A percentile compares a stretch with the other conserved stretches of the same genome.
These are phyloP conservation scores for Paradendryphiella salina DNA, from an alignment of 2,329 filamentous ascomycete genomes.

Conservation along the genomic window DNA sequence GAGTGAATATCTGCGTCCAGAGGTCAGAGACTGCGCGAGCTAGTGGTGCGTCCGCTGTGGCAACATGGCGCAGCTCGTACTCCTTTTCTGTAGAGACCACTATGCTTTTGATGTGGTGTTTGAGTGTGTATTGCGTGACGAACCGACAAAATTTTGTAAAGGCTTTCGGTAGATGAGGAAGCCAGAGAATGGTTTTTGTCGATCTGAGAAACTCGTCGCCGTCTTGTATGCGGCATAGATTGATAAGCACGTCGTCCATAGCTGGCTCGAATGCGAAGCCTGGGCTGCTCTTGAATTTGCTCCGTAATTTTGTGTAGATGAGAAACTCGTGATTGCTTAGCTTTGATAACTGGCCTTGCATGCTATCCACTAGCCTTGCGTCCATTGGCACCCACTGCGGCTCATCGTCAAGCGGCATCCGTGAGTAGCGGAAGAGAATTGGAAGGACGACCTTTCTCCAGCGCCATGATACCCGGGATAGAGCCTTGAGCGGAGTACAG, in stretches of 20 bases:
- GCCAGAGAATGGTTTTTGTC: constrained; percentile 31
- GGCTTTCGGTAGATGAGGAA: constrained; percentile 35
- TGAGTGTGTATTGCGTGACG: constrained; percentile 26
- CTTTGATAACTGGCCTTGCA: constrained; percentile 37
- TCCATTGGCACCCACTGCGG: constrained; percentile 44
- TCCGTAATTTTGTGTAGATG: constrained; percentile 39
- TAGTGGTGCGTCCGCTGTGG: constrained; percentile 37
- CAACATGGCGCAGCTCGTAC: constrained; percentile 40
- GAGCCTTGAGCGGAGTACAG: constrained; percentile 31
- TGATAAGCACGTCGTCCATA: constrained; percentile 42
- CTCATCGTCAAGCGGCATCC: constrained; percentile 32
- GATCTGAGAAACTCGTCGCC: constrained; percentile 36
- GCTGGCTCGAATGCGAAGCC: constrained; percentile 33
- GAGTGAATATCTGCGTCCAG: constrained; percentile 36
- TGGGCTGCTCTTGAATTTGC: constrained; percentile 41
- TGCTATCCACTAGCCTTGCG: constrained; percentile 39
- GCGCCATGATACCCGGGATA: constrained; percentile 41
- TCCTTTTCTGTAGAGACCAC: constrained; percentile 51
- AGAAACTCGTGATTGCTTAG: constrained; percentile 41
- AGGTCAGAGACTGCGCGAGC: constrained; percentile 56
- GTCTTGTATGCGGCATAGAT: constrained; percentile 38
- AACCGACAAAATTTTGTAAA: constrained; percentile 31
- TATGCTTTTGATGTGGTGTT: constrained; percentile 52
- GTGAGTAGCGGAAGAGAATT: constrained; percentile 38
- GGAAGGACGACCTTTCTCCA: constrained; percentile 41